These are phyloP conservation scores for Starmerella khaoyaiensis DNA, from an alignment of 805 yeast species.

Conservation along the genomic window DNA sequence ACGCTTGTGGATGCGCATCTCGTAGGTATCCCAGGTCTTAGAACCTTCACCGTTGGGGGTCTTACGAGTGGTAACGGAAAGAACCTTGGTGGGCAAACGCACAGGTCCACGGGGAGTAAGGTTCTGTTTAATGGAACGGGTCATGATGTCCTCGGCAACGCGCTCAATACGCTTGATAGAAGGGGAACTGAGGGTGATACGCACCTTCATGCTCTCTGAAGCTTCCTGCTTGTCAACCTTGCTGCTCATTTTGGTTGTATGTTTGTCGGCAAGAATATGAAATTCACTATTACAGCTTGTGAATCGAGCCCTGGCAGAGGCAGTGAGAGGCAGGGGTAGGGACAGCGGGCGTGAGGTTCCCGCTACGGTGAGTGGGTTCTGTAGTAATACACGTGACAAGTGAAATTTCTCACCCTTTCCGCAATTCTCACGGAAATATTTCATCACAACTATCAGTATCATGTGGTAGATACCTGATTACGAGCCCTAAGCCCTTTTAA, in stretches of 20 bases:
- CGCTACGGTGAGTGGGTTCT: constrained; percentile 5
- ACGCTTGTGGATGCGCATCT: constrained; percentile 99
- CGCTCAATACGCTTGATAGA: constrained; percentile 96
- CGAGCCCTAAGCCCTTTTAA: constrained; percentile 6
- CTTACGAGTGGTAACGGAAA: constrained; percentile 98
- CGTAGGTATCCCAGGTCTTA: constrained; percentile 99
- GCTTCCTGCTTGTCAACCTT: constrained; percentile 64
- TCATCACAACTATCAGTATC: no score
- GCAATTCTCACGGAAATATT: no score
- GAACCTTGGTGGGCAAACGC: constrained; percentile 98
- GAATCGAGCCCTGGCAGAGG: constrained; percentile 4
- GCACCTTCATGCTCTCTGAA: constrained; percentile 86
- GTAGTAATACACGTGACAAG: no score
- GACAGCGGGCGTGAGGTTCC: constrained; percentile 4
- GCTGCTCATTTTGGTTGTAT: constrained; percentile 27
- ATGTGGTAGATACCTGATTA: no score
- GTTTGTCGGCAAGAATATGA: constrained; percentile 7
- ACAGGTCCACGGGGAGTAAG: constrained; percentile 94
- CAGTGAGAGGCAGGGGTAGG: not conserved
- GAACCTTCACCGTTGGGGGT: constrained; percentile 99
- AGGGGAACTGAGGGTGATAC: constrained; percentile 98
- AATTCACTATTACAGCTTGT: constrained; percentile 4
- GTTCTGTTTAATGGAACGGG: constrained; percentile 70
- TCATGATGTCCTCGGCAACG: constrained; percentile 80
- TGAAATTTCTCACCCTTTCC: no score